Conservation (phyloP, 306 rosid genomes). For the Malus orientalis region DNA sequence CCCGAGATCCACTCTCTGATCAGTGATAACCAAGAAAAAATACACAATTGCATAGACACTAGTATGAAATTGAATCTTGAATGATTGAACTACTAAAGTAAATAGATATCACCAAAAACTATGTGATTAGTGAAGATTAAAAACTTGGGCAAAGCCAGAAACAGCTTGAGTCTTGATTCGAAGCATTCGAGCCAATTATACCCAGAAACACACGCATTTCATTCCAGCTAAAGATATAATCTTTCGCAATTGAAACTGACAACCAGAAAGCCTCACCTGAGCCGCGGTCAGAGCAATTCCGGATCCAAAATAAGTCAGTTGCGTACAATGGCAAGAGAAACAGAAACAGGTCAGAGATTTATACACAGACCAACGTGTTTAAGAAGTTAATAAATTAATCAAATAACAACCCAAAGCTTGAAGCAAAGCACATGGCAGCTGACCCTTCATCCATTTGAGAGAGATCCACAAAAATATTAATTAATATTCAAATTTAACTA, state of each 20-base stretch:
- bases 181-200: not conserved
- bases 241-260: not conserved
- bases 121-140: not conserved
- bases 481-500: conserved; percentile 1
- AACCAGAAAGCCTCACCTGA: conserved; percentile 48
- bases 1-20: not conserved
- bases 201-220: not conserved
- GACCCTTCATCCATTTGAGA: conserved; percentile 27
- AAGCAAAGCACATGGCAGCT: conserved; percentile 47
- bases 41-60: not conserved
- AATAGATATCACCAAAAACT: not conserved
- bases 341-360: conserved; percentile 19
- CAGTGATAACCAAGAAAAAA: too few relatives aligned
- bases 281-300: conserved; percentile 29
- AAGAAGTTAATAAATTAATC: conserved; percentile 27
- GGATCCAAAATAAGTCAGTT: conserved; percentile 34
- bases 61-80: not conserved
- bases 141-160: not conserved
- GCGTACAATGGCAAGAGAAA: conserved; percentile 24
- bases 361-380: conserved; percentile 22
- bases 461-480: conserved; percentile 26
- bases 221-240: not conserved
- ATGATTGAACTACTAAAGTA: not conserved
- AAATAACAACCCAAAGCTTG: conserved; percentile 33
- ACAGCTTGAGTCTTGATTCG: not conserved